Evolutionary conservation across 1,284 basidiomycete genomes (phyloP), one percentile per base, ranked within the genome.

Genomic region (Ceratobasidium sp.): DNA sequence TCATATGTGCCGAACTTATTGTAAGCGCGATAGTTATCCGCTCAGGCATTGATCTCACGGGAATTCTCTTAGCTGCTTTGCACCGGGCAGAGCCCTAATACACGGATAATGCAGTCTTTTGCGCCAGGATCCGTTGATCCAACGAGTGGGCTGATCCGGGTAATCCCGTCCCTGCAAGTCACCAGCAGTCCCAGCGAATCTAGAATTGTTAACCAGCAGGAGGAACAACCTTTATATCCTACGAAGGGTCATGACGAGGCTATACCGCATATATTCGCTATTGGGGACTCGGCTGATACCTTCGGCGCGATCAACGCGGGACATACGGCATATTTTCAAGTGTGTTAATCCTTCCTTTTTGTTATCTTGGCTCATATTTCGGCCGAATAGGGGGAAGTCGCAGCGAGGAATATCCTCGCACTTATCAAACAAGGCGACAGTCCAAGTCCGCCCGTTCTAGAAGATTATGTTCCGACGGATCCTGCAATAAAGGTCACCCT

Each of bases 21-120:
- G 67, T 71, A 33, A 17, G 67, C 60, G 19, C 19, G n/a, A n/a
- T n/a, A n/a, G n/a, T n/a, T n/a, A n/a, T n/a, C n/a, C n/a, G n/a
- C n/a, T n/a, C n/a, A n/a, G n/a, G n/a, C n/a, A n/a, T n/a, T n/a
- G n/a, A n/a, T n/a, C n/a, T n/a, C n/a, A n/a, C n/a, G n/a, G n/a
- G n/a, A n/a, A n/a, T n/a, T n/a, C n/a, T n/a, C n/a, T n/a, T n/a
- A 93, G 90, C 85, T 94, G 17, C 83, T 91, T 0, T 94, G 93
- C 80, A 94, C 92, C 0, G 93, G 93, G 7, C 92, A 93, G 82
- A 85, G 83, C 47, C 91, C 92, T n/a, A 93, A 94, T 80, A 90
- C 91, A 0, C 83, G 81, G 0, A 80, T 94, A 50, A 82, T 95
- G 31, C 82, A 80, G 33, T 79, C 80, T 0, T 83, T 91, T 78